These are phyloP conservation scores for Mrakia frigida DNA, from an alignment of 768 basidiomycete species.

Conservation along the genomic window DNA sequence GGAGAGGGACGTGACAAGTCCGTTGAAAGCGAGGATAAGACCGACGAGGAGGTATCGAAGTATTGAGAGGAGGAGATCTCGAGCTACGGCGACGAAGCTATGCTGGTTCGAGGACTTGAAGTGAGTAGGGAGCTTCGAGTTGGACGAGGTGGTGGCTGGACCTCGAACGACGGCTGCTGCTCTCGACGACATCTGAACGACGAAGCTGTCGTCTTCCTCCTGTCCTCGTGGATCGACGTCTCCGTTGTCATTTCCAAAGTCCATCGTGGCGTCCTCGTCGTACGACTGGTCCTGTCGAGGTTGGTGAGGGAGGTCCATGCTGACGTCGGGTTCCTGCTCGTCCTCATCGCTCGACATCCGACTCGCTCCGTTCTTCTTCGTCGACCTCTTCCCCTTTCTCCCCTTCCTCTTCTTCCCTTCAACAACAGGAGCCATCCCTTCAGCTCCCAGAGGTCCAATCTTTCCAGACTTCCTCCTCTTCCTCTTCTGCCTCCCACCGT, in stretches of 20 bases:
- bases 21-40: constrained; percentile 14
- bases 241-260: background rate
- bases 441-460: constrained; percentile 41
- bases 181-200: constrained; percentile 17
- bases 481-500: constrained; percentile 52
- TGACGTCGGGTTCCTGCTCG: constrained; percentile 20
- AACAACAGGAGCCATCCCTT: constrained; percentile 33
- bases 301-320: background rate
- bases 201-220: constrained; percentile 21
- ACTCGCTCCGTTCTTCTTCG: constrained; percentile 35
- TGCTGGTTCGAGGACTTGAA: background rate
- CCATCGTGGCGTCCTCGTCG: constrained; percentile 14
- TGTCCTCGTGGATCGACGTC: constrained; percentile 2
- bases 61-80: background rate
- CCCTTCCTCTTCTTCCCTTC: constrained; percentile 43
- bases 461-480: constrained; percentile 46
- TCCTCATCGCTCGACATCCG: constrained; percentile 33
- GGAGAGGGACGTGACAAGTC: background rate
- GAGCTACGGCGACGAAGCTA: background rate
- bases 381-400: constrained; percentile 35
- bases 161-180: background rate
- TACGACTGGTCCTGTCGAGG: background rate
- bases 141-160: background rate
- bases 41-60: constrained; percentile 16
- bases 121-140: background rate